These are phyloP conservation scores for Mycothermus thermophilus DNA, from an alignment of 495 filamentous ascomycete genomes.

Conservation along the genomic window DNA sequence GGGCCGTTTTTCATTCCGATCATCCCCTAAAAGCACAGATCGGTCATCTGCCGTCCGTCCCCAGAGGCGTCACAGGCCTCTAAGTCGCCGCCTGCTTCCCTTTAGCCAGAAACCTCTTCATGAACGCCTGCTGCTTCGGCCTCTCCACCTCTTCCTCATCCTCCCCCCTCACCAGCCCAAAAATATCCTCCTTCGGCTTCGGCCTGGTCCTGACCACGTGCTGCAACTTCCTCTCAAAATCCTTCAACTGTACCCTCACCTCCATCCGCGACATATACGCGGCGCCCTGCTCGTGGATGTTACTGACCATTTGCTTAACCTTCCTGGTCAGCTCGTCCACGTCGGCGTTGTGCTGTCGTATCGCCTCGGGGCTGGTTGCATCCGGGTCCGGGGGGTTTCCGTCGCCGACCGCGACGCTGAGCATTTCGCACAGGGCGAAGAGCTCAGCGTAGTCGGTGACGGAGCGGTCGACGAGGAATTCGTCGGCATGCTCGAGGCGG, in stretches of 20 bases:
- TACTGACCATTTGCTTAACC: constrained; percentile 52
- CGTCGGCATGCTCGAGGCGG: constrained; percentile 33
- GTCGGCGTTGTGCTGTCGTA: constrained; percentile 45
- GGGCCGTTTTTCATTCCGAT: too few relatives aligned
- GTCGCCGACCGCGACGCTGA: constrained; percentile 62
- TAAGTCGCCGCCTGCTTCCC: too few relatives aligned
- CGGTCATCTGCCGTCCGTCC: too few relatives aligned
- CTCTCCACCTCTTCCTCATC: constrained; percentile 17
- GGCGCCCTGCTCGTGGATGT: constrained; percentile 62
- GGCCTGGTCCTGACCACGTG: constrained; percentile 56
- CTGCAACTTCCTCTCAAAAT: constrained; percentile 54
- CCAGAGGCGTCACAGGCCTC: too few relatives aligned
- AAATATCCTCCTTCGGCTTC: constrained; percentile 43
- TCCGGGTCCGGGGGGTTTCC: constrained; percentile 26
- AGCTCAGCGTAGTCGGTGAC: constrained; percentile 57
- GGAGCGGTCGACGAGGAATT: constrained; percentile 18
- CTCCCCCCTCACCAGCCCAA: constrained; percentile 27
- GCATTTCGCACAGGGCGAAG: constrained; percentile 44
- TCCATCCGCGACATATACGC: constrained; percentile 57
- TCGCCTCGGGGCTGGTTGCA: constrained; percentile 22
- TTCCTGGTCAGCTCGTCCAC: constrained; percentile 51
- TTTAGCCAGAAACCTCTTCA: constrained; percentile 35
- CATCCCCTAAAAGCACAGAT: too few relatives aligned
- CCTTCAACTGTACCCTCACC: constrained; percentile 57
- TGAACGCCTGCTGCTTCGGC: constrained; percentile 28